These are phyloP conservation scores for Suhomyces bokatorum DNA, from an alignment of 1,139 yeast genomes.

Conservation along the genomic window DNA sequence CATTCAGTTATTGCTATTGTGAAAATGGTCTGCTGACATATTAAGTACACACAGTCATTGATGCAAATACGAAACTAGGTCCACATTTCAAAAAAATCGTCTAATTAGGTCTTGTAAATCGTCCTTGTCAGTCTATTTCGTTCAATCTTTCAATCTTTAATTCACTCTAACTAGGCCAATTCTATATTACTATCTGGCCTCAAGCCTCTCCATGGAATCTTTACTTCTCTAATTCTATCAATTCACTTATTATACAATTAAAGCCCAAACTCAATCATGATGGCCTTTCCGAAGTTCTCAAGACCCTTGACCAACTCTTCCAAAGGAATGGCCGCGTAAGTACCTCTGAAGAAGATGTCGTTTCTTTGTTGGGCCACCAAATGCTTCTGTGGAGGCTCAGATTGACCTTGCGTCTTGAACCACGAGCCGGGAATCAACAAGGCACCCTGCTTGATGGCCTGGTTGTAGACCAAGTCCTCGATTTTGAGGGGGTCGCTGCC, in stretches of 20 bases:
- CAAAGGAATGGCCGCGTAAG: conserved; percentile 81
- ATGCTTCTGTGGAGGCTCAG: conserved; percentile 51
- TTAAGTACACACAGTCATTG: too few species aligned
- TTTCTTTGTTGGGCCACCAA: conserved; percentile 37
- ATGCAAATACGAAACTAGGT: too few species aligned
- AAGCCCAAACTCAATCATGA: conserved; percentile 43
- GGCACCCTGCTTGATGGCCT: conserved; percentile 63
- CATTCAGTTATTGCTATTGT: too few species aligned
- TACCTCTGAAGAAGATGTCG: conserved; percentile 79
- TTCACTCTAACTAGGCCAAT: too few species aligned
- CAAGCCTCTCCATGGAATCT: too few species aligned
- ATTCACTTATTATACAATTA: not conserved
- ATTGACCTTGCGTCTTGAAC: conserved; percentile 59
- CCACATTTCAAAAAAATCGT: too few species aligned
- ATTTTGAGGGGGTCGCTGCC: conserved; percentile 57
- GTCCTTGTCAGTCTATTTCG: too few species aligned
- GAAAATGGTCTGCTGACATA: too few species aligned
- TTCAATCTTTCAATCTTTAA: too few species aligned
- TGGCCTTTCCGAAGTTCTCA: conserved; percentile 63
- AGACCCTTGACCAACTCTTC: conserved; percentile 61
- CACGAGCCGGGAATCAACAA: conserved; percentile 89
- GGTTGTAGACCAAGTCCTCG: conserved; percentile 66
- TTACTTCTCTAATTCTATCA: not conserved
- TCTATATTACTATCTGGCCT: too few species aligned
- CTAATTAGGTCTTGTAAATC: too few species aligned